These are phyloP conservation scores for Fusarium gaditjirri DNA, from an alignment of 2,329 filamentous ascomycete species.

Conservation along the genomic window DNA sequence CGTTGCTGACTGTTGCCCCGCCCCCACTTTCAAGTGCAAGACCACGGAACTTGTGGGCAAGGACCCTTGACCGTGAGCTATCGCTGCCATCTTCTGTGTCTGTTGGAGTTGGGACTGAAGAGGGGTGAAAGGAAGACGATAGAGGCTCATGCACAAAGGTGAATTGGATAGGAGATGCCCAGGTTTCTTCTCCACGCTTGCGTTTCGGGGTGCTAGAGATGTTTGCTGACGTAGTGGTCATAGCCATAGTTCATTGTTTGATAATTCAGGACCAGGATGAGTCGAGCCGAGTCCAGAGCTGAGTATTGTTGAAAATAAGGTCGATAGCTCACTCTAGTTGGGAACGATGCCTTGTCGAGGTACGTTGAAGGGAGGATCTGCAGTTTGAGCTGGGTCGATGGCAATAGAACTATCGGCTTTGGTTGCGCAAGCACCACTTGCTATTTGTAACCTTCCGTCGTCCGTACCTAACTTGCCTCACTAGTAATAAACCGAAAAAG, in stretches of 20 bases:
- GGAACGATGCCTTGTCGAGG: not conserved
- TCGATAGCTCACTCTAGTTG: conserved; percentile 6
- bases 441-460: conserved; percentile 18
- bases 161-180: conserved; percentile 54
- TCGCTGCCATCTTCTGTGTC: conserved; percentile 58
- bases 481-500: conserved; percentile 16
- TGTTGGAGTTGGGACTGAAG: conserved; percentile 34
- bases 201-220: conserved; percentile 58
- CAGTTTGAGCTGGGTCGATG: not conserved
- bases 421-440: conserved; percentile 30
- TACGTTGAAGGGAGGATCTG: conserved; percentile 3
- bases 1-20: conserved; percentile 51
- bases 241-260: conserved; percentile 40
- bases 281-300: not conserved
- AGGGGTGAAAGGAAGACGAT: conserved; percentile 39
- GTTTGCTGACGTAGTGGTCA: conserved; percentile 39
- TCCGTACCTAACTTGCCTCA: not conserved
- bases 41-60: conserved; percentile 62
- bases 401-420: conserved; percentile 10
- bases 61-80: conserved; percentile 63
- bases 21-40: conserved; percentile 60
- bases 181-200: conserved; percentile 55
- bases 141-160: conserved; percentile 60
- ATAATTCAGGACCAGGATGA: not conserved
- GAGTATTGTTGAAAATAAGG: not conserved